Conservation (phyloP, 768 basidiomycete species). For the Suillus cothurnatus region DNA sequence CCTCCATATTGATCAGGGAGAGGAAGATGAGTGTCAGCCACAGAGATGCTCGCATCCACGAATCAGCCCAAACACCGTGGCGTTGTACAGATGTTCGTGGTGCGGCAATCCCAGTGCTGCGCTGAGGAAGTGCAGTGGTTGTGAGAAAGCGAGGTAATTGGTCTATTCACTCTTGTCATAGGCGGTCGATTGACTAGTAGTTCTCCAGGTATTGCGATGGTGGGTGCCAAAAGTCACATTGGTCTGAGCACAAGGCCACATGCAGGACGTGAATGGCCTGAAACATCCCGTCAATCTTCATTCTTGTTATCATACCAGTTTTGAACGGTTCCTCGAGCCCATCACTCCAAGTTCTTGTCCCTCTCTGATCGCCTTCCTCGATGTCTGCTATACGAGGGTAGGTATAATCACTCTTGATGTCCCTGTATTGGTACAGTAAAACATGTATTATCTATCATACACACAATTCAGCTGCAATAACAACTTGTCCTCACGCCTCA, state of each 20-base stretch:
- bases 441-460: constrained; percentile 6
- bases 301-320: background rate
- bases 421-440: background rate
- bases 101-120: constrained; percentile 65
- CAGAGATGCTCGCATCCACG: constrained; percentile 42
- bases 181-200: background rate
- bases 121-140: constrained; percentile 53
- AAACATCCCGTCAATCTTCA: background rate
- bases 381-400: too few species aligned
- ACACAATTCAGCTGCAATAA: background rate
- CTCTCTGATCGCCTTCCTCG: background rate
- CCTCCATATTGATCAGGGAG: constrained; percentile 44
- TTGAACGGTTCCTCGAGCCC: background rate
- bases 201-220: constrained; percentile 46
- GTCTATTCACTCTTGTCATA: background rate
- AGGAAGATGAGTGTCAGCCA: constrained; percentile 27
- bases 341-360: background rate
- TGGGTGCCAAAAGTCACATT: constrained; percentile 40
- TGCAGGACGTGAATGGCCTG: constrained; percentile 16
- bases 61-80: constrained; percentile 50
- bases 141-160: constrained; percentile 42
- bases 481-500: constrained; percentile 9
- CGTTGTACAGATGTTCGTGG: constrained; percentile 62
- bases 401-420: background rate
- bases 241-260: constrained; percentile 39